These are phyloP conservation scores for Dendrobium chrysotoxum DNA, from an alignment of 106 monocot genomes.

Conservation along the genomic window DNA sequence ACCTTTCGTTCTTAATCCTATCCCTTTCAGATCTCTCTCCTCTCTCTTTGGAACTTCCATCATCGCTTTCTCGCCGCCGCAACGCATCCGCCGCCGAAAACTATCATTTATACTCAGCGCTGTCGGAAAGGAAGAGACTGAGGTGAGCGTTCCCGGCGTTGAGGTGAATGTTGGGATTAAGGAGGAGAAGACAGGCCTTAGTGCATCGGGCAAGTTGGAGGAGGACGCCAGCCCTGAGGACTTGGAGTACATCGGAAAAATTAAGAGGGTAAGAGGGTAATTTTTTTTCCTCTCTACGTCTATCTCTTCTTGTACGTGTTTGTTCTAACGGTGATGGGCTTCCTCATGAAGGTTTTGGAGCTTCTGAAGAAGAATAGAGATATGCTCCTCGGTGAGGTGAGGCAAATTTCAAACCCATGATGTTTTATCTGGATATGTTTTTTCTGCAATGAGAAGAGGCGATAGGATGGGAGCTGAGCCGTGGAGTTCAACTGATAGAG, in stretches of 20 bases:
- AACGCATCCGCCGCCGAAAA: neutral
- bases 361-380: slow-evolving; percentile 86
- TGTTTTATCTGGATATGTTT: slow-evolving; percentile 6
- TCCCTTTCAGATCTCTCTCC: neutral
- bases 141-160: slow-evolving; percentile 16
- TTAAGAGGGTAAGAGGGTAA: slow-evolving; percentile 43
- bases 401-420: neutral
- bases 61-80: neutral
- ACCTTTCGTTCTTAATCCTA: neutral
- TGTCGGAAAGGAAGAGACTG: slow-evolving; percentile 16
- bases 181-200: slow-evolving; percentile 10
- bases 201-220: neutral
- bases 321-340: neutral
- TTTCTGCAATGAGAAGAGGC: neutral
- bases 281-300: neutral
- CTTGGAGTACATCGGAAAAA: slow-evolving; percentile 48
- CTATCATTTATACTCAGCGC: neutral
- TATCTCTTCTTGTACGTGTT: neutral
- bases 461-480: too few relatives aligned
- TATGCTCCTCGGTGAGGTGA: slow-evolving; percentile 84
- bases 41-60: neutral
- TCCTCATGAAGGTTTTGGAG: slow-evolving; percentile 54
- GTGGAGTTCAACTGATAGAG: too few relatives aligned
- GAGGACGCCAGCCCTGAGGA: slow-evolving; percentile 56
- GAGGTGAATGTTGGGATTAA: slow-evolving; percentile 8